phyloP scores from a whole-genome alignment of 1,139 yeast genomes.

The Geotrichum australiense region DNA sequence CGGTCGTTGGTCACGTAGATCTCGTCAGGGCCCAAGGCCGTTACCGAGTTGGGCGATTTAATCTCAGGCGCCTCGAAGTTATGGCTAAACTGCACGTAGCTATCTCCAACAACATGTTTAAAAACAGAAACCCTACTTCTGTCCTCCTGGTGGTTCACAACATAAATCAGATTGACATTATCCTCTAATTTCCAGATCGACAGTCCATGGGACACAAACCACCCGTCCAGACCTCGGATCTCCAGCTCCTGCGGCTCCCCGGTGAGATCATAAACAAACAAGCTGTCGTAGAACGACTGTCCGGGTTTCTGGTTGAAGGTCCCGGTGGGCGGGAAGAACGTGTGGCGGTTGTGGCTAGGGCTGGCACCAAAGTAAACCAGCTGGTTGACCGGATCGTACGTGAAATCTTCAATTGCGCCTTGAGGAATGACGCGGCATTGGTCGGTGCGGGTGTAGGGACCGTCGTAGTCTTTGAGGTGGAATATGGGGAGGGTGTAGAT shows the following conservation, averaged over 20 bases:
- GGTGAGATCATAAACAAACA: constrained; percentile 10
- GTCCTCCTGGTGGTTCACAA: constrained; percentile 20
- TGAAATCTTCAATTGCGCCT: constrained; percentile 15
- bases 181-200: constrained; percentile 8
- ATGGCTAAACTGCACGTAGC: constrained; percentile 12
- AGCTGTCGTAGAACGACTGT: constrained; percentile 9
- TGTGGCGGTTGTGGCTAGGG: not conserved
- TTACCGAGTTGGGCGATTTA: constrained; percentile 20
- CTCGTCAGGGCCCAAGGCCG: constrained; percentile 17
- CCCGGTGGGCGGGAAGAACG: constrained; percentile 5
- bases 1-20: constrained; percentile 22
- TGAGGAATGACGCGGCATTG: constrained; percentile 1
- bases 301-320: not conserved
- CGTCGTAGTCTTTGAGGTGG: not conserved
- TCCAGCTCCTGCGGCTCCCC: constrained; percentile 7
- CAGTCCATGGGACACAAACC: constrained; percentile 21
- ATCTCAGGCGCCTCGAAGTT: constrained; percentile 17
- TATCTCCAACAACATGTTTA: constrained; percentile 17
- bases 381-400: constrained; percentile 9
- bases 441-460: not conserved
- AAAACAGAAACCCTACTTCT: constrained; percentile 21
- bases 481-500: not conserved
- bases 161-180: not conserved
- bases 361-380: constrained; percentile 10
- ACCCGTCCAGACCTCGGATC: constrained; percentile 13